These are phyloP conservation scores for Royoungia palumana DNA, from an alignment of 768 basidiomycete species.

Conservation along the genomic window DNA sequence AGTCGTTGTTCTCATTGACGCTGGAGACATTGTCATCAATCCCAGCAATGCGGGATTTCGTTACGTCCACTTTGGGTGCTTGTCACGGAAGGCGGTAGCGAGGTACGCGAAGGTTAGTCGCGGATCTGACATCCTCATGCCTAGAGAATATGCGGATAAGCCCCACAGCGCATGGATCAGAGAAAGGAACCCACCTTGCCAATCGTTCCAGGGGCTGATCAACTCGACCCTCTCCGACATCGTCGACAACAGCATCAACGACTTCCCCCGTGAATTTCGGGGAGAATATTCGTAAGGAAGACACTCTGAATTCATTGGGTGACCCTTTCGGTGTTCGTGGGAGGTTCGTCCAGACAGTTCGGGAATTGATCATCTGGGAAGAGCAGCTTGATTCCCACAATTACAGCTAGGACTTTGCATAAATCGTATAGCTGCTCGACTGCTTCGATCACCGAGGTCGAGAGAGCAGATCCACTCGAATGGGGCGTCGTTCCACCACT, in stretches of 20 bases:
- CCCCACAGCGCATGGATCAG: background rate
- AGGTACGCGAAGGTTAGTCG: slow-evolving; percentile 35
- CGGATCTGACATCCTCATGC: slow-evolving; percentile 40
- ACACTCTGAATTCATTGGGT: too few relatives aligned
- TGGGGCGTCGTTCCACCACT: too few relatives aligned
- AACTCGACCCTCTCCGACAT: too few relatives aligned
- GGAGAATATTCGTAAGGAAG: too few relatives aligned
- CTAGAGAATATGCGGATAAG: slow-evolving; percentile 18
- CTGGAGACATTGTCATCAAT: background rate
- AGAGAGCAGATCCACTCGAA: too few relatives aligned
- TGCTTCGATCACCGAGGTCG: too few relatives aligned
- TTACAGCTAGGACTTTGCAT: too few relatives aligned
- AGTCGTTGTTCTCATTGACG: slow-evolving; percentile 36
- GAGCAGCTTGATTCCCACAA: too few relatives aligned
- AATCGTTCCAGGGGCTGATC: slow-evolving; percentile 46
- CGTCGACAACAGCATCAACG: slow-evolving; percentile 33
- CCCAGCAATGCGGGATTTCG: slow-evolving; percentile 34
- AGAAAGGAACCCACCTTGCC: slow-evolving; percentile 27
- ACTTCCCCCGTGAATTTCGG: slow-evolving; percentile 44
- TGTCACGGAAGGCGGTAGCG: slow-evolving; percentile 23
- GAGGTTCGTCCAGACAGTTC: too few relatives aligned
- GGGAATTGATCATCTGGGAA: too few relatives aligned
- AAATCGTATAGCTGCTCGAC: too few relatives aligned
- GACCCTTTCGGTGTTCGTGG: too few relatives aligned
- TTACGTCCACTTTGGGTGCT: slow-evolving; percentile 36